phyloP scores from a whole-genome alignment of 139 green algal species.

The Spirogloea muscicola region DNA sequence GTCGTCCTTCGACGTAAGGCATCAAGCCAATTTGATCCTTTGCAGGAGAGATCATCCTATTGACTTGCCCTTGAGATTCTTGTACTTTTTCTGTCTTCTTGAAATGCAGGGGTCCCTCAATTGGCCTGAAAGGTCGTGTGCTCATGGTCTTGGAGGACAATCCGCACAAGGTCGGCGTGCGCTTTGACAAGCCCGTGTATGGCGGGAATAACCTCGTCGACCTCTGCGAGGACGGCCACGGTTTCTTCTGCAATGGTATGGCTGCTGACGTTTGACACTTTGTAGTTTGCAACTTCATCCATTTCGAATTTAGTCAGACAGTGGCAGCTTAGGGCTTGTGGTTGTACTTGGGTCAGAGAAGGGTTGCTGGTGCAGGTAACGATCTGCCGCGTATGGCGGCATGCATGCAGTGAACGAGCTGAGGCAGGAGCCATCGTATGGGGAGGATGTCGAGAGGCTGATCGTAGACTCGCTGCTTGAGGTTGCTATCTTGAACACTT shows the following conservation, averaged over 20 bases:
- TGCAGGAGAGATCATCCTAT: not conserved
- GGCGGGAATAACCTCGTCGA: conserved; percentile 54
- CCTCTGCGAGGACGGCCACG: conserved; percentile 50
- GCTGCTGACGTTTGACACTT: no score
- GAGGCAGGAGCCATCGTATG: conserved; percentile 6
- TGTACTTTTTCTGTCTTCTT: conserved; percentile 8
- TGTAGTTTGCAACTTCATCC: no score
- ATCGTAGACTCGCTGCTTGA: conserved; percentile 32
- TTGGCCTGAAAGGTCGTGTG: conserved; percentile 46
- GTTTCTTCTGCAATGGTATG: conserved; percentile 47
- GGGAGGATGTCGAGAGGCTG: conserved; percentile 31
- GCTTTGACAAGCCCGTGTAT: conserved; percentile 46
- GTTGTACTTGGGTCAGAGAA: no score
- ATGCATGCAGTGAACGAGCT: conserved; percentile 46
- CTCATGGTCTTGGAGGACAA: conserved; percentile 52
- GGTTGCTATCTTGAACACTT: no score
- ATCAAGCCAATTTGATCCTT: not conserved
- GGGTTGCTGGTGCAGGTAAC: no score
- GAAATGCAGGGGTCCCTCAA: conserved; percentile 7
- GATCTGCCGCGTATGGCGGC: no score
- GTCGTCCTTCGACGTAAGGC: not conserved
- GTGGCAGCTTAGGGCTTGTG: no score
- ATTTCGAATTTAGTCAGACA: no score
- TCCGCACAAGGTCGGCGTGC: conserved; percentile 46
- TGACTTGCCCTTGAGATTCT: not conserved